Percentiles rank a stretch among this genome's conserved stretches.
These are phyloP conservation scores for Chaetomiaceae sp. DNA, from an alignment of 2,329 filamentous ascomycete genomes.

Conservation along the genomic window DNA sequence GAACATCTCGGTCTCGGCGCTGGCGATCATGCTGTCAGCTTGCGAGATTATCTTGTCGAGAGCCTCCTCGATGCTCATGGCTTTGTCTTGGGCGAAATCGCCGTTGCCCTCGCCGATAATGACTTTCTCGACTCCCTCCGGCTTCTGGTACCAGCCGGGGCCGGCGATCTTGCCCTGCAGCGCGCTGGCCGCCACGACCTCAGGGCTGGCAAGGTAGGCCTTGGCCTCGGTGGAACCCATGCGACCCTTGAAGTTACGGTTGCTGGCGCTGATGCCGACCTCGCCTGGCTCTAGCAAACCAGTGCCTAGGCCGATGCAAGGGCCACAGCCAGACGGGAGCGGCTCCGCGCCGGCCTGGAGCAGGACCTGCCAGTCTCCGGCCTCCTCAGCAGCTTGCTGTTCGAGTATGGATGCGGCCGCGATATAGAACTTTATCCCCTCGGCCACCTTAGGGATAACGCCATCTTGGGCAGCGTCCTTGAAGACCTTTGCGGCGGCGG, in stretches of 20 bases:
- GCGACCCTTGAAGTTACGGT: slow-evolving; percentile 87
- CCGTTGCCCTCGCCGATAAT: slow-evolving; percentile 69
- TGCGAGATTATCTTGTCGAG: slow-evolving; percentile 68
- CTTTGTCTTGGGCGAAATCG: slow-evolving; percentile 57
- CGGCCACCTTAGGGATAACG: slow-evolving; percentile 63
- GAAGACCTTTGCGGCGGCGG: slow-evolving; percentile 80
- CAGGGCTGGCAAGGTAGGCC: slow-evolving; percentile 83
- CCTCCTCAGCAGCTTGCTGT: slow-evolving; percentile 70
- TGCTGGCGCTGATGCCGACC: slow-evolving; percentile 76
- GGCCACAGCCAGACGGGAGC: slow-evolving; percentile 71
- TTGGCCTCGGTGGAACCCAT: slow-evolving; percentile 79
- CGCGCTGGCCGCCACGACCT: slow-evolving; percentile 88
- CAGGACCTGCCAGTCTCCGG: slow-evolving; percentile 80
- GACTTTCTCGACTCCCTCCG: slow-evolving; percentile 63
- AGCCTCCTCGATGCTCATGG: slow-evolving; percentile 63
- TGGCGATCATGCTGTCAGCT: slow-evolving; percentile 58
- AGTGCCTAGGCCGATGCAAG: slow-evolving; percentile 65
- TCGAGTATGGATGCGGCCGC: slow-evolving; percentile 78
- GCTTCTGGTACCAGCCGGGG: slow-evolving; percentile 72
- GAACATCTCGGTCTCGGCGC: slow-evolving; percentile 45
- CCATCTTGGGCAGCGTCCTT: slow-evolving; percentile 66
- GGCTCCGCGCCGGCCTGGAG: slow-evolving; percentile 72
- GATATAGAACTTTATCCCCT: slow-evolving; percentile 81
- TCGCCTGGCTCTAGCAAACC: slow-evolving; percentile 82
- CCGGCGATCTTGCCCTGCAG: slow-evolving; percentile 67